A percentile compares a stretch with the other conserved stretches of the same genome.
phyloP scores from a whole-genome alignment of 225 moss, liverwort and hornwort genomes.

The Pleurozium schreberi region DNA sequence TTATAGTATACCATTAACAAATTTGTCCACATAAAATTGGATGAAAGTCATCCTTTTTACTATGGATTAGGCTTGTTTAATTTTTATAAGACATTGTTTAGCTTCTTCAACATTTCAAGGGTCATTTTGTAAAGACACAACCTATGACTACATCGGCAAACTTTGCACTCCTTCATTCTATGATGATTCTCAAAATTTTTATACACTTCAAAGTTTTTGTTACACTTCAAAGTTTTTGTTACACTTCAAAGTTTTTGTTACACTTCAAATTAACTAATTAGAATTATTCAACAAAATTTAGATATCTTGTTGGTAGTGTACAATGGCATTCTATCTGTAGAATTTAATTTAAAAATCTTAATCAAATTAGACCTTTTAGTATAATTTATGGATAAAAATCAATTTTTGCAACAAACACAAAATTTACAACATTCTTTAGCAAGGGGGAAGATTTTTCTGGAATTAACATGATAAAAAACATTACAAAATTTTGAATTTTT shows the following conservation, averaged over 20 bases:
- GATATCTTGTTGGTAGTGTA: not conserved
- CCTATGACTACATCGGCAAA: too few species aligned
- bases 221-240: too few species aligned
- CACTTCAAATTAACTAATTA: too few species aligned
- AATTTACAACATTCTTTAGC: not conserved
- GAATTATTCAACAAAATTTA: not conserved
- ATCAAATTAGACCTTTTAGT: not conserved
- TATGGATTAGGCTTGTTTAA: too few species aligned
- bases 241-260: not conserved
- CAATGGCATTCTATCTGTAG: fast-evolving
- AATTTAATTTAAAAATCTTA: not conserved
- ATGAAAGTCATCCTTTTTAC: not conserved
- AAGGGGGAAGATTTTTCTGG: fast-evolving
- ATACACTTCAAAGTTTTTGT: not conserved
- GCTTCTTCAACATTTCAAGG: not conserved
- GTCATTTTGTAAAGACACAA: not conserved
- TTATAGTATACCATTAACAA: not conserved
- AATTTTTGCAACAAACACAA: not conserved
- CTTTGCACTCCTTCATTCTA: not conserved
- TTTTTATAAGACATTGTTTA: not conserved
- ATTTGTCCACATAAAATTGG: not conserved
- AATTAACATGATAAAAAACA: not conserved
- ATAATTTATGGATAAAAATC: not conserved
- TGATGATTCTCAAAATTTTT: not conserved
- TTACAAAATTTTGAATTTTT: not conserved